Percentiles rank a stretch among this genome's conserved stretches.
phyloP scores from a whole-genome alignment of 2,329 filamentous ascomycete genomes.

The Claviceps sp. region DNA sequence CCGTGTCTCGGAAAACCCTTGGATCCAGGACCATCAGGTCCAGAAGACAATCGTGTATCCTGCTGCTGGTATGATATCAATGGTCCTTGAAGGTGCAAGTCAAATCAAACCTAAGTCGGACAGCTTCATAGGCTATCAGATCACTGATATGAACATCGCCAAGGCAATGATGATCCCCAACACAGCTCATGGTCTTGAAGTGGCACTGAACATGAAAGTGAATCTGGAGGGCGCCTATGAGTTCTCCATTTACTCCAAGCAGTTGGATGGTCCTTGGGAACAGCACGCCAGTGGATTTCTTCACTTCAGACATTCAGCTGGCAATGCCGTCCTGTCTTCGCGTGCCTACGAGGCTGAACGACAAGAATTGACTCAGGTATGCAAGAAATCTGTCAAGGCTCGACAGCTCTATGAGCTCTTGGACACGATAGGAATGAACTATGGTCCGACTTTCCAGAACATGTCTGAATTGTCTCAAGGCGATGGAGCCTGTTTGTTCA shows the following conservation, averaged over 20 bases:
- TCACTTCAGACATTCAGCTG: conserved; percentile 14
- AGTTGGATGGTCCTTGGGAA: conserved; percentile 26
- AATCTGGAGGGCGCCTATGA: conserved; percentile 7
- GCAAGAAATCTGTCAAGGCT: conserved; percentile 22
- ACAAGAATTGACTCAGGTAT: conserved; percentile 13
- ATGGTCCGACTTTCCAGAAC: conserved; percentile 37
- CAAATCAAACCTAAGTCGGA: conserved; percentile 21
- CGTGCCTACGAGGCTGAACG: conserved; percentile 11
- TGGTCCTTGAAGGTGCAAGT: conserved; percentile 33
- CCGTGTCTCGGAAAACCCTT: conserved; percentile 34
- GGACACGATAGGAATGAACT: conserved; percentile 37
- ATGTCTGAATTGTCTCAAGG: conserved; percentile 23
- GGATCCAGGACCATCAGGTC: conserved; percentile 38
- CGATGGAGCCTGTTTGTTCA: conserved; percentile 21
- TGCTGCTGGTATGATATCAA: conserved; percentile 34
- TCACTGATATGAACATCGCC: conserved; percentile 31
- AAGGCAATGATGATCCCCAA: conserved; percentile 38
- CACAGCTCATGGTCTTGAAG: conserved; percentile 34
- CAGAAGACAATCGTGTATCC: conserved; percentile 38
- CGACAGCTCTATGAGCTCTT: conserved; percentile 37
- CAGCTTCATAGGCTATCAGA: conserved; percentile 24
- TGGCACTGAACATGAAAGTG: conserved; percentile 30
- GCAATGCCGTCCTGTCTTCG: conserved; percentile 10
- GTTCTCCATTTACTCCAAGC: conserved; percentile 35
- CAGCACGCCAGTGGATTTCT: conserved; percentile 26